Base-by-base conservation (phyloP, 148 eudicot genomes). In the Amaranthus cruentus region DNA sequence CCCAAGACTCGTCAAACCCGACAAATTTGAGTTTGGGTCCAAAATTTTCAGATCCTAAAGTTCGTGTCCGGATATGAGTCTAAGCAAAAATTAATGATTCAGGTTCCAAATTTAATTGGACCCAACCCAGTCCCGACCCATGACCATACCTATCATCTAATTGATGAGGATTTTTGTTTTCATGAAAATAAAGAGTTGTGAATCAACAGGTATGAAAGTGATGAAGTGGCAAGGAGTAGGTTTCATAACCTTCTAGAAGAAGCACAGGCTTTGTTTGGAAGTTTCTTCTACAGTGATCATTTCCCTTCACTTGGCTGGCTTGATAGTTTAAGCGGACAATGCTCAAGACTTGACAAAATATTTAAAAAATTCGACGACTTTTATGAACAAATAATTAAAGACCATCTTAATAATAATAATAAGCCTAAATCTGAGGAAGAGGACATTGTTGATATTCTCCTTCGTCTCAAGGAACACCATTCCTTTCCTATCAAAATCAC, bases 361-460 rank as follows among this genome's bases (percentile, higher is more conserved):
- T 82, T 82, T 57, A 64, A 69, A 15, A 58, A 74, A 4, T 59
- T 82, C 68, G 82, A 79, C 57, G 62, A 13, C 0, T 79, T 76
- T 47, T 82, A 73, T 64, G 69, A 79, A 6, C 75, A 82, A 59
- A 73, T 79, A n/a, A 79, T 82, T 9, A 15, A 76, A 51, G 75
- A 82, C 1, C 80, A 82, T 72, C 78, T 74, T 7, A 52, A 65
- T 13, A 55, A 28, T 28, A 28, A 68, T 11, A 55, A 8, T 2
- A 64, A 7, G 53, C 75, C 47, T 55, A 44, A 63, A n/a, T 64
- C 70, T 15, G 73, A 38, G 6, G 43, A 64, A 43, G 69, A 73
- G 48, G 80, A 83, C 53, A 50, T 83, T 3, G 62, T 79, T 12
- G 80, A 83, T 57, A 59, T 79, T 63, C 66, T 83, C 15, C 75